A percentile compares a stretch with the other conserved stretches of the same genome.
Evolutionary conservation across 1,139 yeast species (phyloP).

Genomic region (Saccharomyces hybrid): DNA sequence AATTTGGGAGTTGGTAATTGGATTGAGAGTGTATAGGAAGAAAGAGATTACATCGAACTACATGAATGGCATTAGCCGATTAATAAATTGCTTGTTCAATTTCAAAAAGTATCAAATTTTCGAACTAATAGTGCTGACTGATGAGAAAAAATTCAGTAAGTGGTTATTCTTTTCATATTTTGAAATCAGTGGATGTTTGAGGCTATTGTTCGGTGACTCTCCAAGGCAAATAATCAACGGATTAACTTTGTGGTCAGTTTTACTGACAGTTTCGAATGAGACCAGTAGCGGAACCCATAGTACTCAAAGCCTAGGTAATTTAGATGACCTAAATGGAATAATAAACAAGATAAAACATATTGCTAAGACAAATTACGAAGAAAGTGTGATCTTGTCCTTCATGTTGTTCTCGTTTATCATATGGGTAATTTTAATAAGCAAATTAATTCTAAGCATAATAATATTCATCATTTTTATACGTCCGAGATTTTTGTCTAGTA

Average conservation of each 20-base stretch:
- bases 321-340: constrained; percentile 38
- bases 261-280: constrained; percentile 32
- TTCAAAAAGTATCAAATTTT: constrained; percentile 69
- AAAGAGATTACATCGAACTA: constrained; percentile 64
- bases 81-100: constrained; percentile 45
- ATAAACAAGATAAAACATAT: constrained; percentile 47
- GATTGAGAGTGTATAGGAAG: constrained; percentile 50
- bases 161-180: constrained; percentile 59
- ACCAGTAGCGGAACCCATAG: constrained; percentile 13
- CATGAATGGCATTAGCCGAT: constrained; percentile 57
- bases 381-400: constrained; percentile 63
- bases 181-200: constrained; percentile 58
- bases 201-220: constrained; percentile 64
- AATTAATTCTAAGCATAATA: constrained; percentile 6
- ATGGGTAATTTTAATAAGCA: constrained; percentile 40
- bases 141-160: constrained; percentile 55
- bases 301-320: constrained; percentile 14
- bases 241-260: constrained; percentile 54
- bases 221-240: constrained; percentile 88
- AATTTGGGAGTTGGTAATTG: constrained; percentile 52
- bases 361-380: constrained; percentile 51
- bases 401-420: constrained; percentile 71
- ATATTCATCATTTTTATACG: not conserved
- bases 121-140: constrained; percentile 48
- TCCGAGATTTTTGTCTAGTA: not conserved